Percentiles rank a stretch among this genome's conserved stretches.
Conservation (phyloP, 2,329 filamentous ascomycete genomes). For the Colletotrichum kahawae region DNA sequence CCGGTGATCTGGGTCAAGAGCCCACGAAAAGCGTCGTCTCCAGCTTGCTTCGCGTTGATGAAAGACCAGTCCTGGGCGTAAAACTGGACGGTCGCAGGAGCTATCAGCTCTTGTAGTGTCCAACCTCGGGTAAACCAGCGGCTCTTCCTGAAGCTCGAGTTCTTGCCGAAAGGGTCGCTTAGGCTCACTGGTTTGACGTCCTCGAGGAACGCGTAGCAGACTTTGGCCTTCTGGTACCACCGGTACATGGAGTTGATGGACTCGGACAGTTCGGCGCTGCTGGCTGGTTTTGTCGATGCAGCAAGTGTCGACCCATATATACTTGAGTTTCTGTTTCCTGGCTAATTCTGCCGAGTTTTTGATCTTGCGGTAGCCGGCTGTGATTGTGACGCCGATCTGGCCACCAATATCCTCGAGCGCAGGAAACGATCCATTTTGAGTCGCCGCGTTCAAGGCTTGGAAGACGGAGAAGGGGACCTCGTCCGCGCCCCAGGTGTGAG, state of each 20-base stretch:
- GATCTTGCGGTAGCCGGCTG: background rate
- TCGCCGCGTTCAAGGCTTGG: background rate
- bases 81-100: background rate
- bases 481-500: conserved; percentile 38
- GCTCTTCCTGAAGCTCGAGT: background rate
- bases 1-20: background rate
- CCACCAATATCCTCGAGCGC: background rate
- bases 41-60: background rate
- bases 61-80: background rate
- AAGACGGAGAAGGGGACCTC: conserved; percentile 33
- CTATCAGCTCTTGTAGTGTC: conserved; percentile 4
- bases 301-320: conserved; percentile 30
- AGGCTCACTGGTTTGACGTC: conserved; percentile 41
- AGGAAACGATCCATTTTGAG: background rate
- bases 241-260: conserved; percentile 27
- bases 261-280: conserved; percentile 20
- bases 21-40: background rate
- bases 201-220: conserved; percentile 27
- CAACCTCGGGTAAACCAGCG: conserved; percentile 5
- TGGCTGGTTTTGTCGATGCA: conserved; percentile 9
- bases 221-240: conserved; percentile 22
- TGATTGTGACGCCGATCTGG: background rate
- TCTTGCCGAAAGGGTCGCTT: conserved; percentile 73
- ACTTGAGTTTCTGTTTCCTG: conserved; percentile 19
- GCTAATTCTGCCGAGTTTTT: background rate